Conservation (phyloP, 2,329 filamentous ascomycete species). For the Chaetomiaceae sp. region DNA sequence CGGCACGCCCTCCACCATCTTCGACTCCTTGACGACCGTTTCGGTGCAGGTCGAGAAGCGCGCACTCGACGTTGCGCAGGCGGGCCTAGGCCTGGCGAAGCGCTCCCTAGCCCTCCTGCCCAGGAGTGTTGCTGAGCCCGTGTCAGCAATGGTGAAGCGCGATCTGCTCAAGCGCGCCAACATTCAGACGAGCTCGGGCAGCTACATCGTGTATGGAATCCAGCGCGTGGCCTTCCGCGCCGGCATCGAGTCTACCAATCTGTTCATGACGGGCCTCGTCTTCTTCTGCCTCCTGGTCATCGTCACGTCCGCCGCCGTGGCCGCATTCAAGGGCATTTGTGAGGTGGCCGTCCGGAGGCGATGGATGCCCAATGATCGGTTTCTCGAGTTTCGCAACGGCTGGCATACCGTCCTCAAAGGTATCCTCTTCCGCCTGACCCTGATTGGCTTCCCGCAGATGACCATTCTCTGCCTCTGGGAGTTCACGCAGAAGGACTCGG, state of each 20-base stretch:
- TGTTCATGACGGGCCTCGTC: constrained; percentile 84
- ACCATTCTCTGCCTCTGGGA: constrained; percentile 90
- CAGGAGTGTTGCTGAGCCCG: constrained; percentile 30
- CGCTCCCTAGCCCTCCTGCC: constrained; percentile 50
- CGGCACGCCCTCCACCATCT: constrained; percentile 71
- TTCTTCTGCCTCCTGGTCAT: constrained; percentile 85
- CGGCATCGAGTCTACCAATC: constrained; percentile 80
- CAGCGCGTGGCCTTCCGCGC: constrained; percentile 83
- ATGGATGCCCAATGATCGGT: constrained; percentile 78
- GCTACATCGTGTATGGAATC: constrained; percentile 68
- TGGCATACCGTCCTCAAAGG: constrained; percentile 92
- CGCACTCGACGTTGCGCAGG: constrained; percentile 31
- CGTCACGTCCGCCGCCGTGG: constrained; percentile 64
- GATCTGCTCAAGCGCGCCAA: constrained; percentile 48
- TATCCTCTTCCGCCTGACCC: constrained; percentile 81
- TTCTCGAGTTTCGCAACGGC: constrained; percentile 87
- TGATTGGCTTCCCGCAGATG: constrained; percentile 91
- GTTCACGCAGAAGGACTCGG: constrained; percentile 77
- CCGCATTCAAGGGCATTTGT: constrained; percentile 72
- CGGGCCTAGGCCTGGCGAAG: constrained; percentile 42
- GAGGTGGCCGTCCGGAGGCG: constrained; percentile 68
- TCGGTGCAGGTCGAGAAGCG: constrained; percentile 80
- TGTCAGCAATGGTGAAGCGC: constrained; percentile 25
- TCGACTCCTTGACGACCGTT: constrained; percentile 65
- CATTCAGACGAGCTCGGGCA: constrained; percentile 47